Conservation (phyloP, 2,329 filamentous ascomycete species). For the Cryphonectria naterciae region DNA sequence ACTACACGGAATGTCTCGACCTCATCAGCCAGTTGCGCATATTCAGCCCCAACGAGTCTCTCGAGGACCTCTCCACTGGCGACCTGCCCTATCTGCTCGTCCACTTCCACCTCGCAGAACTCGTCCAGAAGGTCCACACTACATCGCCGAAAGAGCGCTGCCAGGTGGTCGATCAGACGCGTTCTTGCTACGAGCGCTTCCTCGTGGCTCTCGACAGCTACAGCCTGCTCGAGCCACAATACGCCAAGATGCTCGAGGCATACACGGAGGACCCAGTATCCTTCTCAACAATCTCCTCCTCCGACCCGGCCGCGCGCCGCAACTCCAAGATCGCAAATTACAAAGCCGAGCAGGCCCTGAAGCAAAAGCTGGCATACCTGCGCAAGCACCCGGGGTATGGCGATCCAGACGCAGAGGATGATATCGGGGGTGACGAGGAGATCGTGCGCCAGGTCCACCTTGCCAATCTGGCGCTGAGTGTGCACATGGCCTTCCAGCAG, state of each 20-base stretch:
- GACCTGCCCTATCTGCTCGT: constrained; percentile 85
- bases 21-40: constrained; percentile 73
- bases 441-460: constrained; percentile 79
- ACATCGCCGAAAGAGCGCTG: constrained; percentile 61
- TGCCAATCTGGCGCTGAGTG: constrained; percentile 71
- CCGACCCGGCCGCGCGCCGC: constrained; percentile 67
- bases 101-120: constrained; percentile 77
- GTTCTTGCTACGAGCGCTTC: constrained; percentile 77
- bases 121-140: constrained; percentile 69
- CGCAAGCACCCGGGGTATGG: constrained; percentile 58
- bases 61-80: constrained; percentile 85
- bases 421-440: constrained; percentile 78
- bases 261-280: constrained; percentile 73
- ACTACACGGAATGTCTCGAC: constrained; percentile 74
- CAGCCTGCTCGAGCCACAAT: constrained; percentile 65
- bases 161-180: constrained; percentile 63
- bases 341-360: constrained; percentile 82
- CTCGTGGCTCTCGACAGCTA: constrained; percentile 79
- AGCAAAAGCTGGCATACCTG: constrained; percentile 72
- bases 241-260: constrained; percentile 71
- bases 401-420: constrained; percentile 55
- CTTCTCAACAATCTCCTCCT: constrained; percentile 72
- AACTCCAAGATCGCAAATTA: constrained; percentile 87
- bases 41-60: constrained; percentile 87
- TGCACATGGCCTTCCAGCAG: constrained; percentile 81